Evolutionary conservation across 2,329 filamentous ascomycete species (phyloP).

Genomic region (Diaporthe citri): DNA sequence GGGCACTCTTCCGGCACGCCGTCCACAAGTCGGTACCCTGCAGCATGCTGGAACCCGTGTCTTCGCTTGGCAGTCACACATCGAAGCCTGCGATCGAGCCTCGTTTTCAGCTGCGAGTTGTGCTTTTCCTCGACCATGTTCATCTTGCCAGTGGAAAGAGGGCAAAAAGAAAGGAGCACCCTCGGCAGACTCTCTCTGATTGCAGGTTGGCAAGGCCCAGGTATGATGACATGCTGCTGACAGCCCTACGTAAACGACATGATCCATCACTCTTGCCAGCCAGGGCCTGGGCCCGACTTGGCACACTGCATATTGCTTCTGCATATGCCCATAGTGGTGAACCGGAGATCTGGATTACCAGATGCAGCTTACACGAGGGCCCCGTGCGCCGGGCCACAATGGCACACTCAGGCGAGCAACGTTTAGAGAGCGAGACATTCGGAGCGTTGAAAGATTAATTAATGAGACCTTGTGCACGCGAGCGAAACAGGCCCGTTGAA

Average conservation of each 20-base stretch:
- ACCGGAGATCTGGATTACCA: neutral
- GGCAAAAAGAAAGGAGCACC: neutral
- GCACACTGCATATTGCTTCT: neutral
- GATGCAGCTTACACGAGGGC: neutral
- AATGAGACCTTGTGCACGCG: conserved; percentile 6
- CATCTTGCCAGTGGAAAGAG: neutral
- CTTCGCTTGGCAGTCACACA: neutral
- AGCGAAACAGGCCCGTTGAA: conserved; percentile 1
- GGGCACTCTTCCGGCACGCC: neutral
- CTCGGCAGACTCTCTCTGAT: neutral
- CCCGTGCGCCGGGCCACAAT: neutral
- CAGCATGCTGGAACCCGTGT: neutral
- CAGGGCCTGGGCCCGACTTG: conserved; percentile 1
- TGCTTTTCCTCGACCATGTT: neutral
- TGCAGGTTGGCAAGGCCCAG: neutral
- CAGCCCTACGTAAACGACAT: neutral
- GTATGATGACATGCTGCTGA: neutral
- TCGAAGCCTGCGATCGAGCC: neutral
- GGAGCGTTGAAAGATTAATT: neutral
- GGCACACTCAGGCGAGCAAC: neutral
- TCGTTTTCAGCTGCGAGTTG: neutral
- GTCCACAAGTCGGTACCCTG: neutral
- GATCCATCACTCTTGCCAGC: neutral
- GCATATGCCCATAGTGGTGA: neutral
- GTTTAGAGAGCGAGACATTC: neutral